A percentile compares a stretch with the other conserved stretches of the same genome.
These are phyloP conservation scores for Phaeomoniella chlamydospora DNA, from an alignment of 2,329 filamentous ascomycete genomes.

Conservation along the genomic window DNA sequence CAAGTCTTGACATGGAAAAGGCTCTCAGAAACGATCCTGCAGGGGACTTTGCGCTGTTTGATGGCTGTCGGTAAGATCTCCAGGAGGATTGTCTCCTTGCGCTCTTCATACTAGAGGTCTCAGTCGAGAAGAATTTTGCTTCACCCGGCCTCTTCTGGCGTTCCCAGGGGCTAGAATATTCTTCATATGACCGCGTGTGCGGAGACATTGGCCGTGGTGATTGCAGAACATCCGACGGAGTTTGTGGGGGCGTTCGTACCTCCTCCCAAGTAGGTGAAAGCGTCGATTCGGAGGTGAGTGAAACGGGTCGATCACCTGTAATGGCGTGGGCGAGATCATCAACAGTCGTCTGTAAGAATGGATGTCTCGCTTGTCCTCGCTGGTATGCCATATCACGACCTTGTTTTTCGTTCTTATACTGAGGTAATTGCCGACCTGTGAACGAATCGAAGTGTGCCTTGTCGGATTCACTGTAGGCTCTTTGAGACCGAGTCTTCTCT, in stretches of 20 bases:
- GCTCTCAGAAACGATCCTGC: conserved; percentile 38
- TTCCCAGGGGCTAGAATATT: background rate
- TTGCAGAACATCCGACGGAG: conserved; percentile 3
- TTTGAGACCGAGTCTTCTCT: conserved; percentile 1
- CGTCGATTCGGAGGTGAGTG: conserved; percentile 9
- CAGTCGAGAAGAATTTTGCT: background rate
- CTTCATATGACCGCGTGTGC: conserved; percentile 2
- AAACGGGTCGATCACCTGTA: conserved; percentile 6
- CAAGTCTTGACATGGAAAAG: conserved; percentile 32
- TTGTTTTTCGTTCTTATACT: conserved; percentile 8
- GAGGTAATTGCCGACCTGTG: conserved; percentile 9
- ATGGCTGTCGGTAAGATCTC: conserved; percentile 31
- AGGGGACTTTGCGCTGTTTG: conserved; percentile 38
- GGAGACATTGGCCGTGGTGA: conserved; percentile 8
- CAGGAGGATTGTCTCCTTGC: background rate
- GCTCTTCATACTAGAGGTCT: background rate
- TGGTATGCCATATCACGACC: conserved; percentile 9
- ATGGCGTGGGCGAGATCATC: conserved; percentile 12
- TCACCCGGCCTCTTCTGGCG: background rate
- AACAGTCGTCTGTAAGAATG: conserved; percentile 12
- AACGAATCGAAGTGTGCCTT: conserved; percentile 9
- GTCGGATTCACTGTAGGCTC: conserved; percentile 12
- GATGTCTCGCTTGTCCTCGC: conserved; percentile 11
- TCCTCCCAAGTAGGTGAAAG: conserved; percentile 9
- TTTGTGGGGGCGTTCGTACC: conserved; percentile 6